Evolutionary conservation across 2,329 filamentous ascomycete species (phyloP), one percentile per base, ranked within the genome.

Genomic region (Curvularia hawaiiensis): DNA sequence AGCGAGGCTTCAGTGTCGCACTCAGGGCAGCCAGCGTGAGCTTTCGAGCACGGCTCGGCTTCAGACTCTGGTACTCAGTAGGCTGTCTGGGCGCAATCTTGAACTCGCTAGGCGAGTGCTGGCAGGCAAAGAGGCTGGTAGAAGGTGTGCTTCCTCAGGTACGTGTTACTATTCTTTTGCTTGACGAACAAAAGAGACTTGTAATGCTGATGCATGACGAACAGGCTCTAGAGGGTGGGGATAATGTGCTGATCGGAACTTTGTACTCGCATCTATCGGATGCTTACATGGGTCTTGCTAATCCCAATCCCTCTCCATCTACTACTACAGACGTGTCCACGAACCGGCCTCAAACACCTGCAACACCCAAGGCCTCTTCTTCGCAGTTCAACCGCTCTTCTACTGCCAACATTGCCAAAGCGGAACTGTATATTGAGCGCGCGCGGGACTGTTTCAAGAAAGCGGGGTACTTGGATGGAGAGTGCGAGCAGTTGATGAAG

Each of bases 401-500:
- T 50, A 58, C 64, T 7, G 54, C 63, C 11, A 64, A 68, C 18
- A 62, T 77, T 10, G 70, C 64, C 16, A 70, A 67, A 20, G 74
- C 74, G 0, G 73, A 75, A 48, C 33, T 73, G 35, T 75, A 73
- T 60, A 71, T 76, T 44, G 75, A 77, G 39, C 61, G 69, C n/a
- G 71, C 75, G 11, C 58, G 69, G 38, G 68, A 75, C 48, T 72
- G 76, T 60, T 96, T 85, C 72, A 84, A 86, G 41, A 82, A 80
- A 46, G 79, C 91, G 14, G 87, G 90, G 70, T 90, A 90, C 71
- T 78, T 88, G 14, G 78, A 80, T n/a, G 87, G 86, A 52, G 88
- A 91, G 76, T 88, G 90, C 69, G 89, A 92, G 75, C 87, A 90
- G 80, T 84, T 93, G 78, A 88, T 89, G 20, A 95, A 95, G 80